Conservation (phyloP, 192 early-diverging fungal genomes). For the Entomortierella beljakovae region DNA sequence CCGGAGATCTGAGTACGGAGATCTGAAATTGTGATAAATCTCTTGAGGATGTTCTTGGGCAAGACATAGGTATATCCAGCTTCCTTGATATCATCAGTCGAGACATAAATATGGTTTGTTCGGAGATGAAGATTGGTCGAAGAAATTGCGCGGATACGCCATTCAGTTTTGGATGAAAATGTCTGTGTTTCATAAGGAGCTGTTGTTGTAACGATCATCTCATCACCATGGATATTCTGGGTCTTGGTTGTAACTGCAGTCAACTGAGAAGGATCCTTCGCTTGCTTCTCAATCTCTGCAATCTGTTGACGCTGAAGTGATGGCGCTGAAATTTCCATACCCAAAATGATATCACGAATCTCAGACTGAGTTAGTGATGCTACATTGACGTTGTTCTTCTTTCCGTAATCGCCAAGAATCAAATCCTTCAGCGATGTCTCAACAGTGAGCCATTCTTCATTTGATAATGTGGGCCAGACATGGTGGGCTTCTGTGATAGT, state of each 20-base stretch:
- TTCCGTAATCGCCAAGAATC: slow-evolving; percentile 98
- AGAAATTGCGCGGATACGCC: slow-evolving; percentile 98
- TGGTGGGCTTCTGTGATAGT: slow-evolving; percentile 96
- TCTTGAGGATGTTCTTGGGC: slow-evolving; percentile 97
- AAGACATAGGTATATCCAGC: slow-evolving; percentile 94
- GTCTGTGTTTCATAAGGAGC: slow-evolving; percentile 97
- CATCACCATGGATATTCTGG: slow-evolving; percentile 97
- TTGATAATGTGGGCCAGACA: slow-evolving; percentile 96
- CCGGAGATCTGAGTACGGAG: slow-evolving; percentile 96
- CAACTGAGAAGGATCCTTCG: slow-evolving; percentile 90
- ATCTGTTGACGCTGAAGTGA: slow-evolving; percentile 96
- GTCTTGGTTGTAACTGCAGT: slow-evolving; percentile 97
- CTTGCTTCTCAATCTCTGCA: slow-evolving; percentile 98
- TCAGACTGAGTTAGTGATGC: slow-evolving; percentile 96
- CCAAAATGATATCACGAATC: slow-evolving; percentile 98
- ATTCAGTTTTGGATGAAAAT: slow-evolving; percentile 99
- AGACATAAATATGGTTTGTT: slow-evolving; percentile 97
- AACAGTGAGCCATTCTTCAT: slow-evolving; percentile 98
- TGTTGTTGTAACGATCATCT: slow-evolving; percentile 98
- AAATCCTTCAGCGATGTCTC: slow-evolving; percentile 96
- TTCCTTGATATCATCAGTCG: slow-evolving; percentile 96
- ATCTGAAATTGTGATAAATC: slow-evolving; percentile 96
- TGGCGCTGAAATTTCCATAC: slow-evolving; percentile 99
- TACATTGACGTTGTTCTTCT: slow-evolving; percentile 99
- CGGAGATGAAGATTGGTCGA: slow-evolving; percentile 95